These are phyloP conservation scores for Saccharomycopsis amapae DNA, from an alignment of 805 yeast species.

Conservation along the genomic window DNA sequence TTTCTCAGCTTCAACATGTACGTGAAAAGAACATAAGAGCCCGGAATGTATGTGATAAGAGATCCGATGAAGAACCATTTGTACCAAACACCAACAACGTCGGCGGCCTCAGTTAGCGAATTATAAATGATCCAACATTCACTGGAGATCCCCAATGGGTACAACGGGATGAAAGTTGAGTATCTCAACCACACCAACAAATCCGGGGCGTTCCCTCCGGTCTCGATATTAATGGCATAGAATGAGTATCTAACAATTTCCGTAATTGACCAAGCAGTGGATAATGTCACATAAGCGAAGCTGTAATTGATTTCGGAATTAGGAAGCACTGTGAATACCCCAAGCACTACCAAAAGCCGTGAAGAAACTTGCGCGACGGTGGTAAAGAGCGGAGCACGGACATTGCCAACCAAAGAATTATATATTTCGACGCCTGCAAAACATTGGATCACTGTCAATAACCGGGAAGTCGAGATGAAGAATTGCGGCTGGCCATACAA, in stretches of 20 bases:
- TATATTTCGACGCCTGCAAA: conserved; percentile 74
- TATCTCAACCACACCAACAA: conserved; percentile 69
- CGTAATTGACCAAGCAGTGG: conserved; percentile 88
- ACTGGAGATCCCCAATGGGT: conserved; percentile 88
- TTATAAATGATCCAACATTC: conserved; percentile 66
- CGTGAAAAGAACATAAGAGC: conserved; percentile 73
- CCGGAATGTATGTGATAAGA: conserved; percentile 72
- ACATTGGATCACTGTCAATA: conserved; percentile 65
- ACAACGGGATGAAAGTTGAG: conserved; percentile 71
- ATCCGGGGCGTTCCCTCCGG: conserved; percentile 46
- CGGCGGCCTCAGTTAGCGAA: conserved; percentile 64
- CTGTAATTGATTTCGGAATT: conserved; percentile 52
- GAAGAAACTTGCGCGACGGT: conserved; percentile 85
- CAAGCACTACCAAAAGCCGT: conserved; percentile 73
- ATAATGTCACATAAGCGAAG: conserved; percentile 59
- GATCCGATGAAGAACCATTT: conserved; percentile 48
- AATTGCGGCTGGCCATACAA: conserved; percentile 57
- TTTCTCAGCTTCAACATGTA: conserved; percentile 87
- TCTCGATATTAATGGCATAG: conserved; percentile 62
- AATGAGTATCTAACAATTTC: conserved; percentile 85
- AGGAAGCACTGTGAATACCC: conserved; percentile 73
- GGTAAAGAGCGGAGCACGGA: conserved; percentile 77
- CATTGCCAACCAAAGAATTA: conserved; percentile 73
- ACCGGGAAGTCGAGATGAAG: conserved; percentile 49
- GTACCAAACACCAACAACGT: conserved; percentile 42